Percentiles rank a stretch among this genome's conserved stretches.
These are phyloP conservation scores for Laguncularia racemosa DNA, from an alignment of 345 rosid genomes.

Conservation along the genomic window DNA sequence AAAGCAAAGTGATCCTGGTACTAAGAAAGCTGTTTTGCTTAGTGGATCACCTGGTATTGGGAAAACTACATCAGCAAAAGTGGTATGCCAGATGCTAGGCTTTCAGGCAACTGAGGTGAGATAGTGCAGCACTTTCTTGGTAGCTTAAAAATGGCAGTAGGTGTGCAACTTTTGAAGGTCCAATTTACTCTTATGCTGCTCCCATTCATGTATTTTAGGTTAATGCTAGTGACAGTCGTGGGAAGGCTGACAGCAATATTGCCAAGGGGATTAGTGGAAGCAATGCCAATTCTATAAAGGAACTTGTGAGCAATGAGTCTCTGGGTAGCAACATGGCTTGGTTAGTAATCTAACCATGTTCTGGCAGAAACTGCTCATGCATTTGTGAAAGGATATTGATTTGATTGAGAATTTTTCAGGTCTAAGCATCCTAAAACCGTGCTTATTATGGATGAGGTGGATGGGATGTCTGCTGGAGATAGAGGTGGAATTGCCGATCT, in stretches of 20 bases:
- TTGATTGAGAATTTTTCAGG: constrained; percentile 30
- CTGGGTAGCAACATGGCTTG: constrained; percentile 50
- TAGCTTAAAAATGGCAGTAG: constrained; percentile 3
- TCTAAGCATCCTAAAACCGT: constrained; percentile 70
- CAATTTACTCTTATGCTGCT: background rate
- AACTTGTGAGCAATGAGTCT: constrained; percentile 86
- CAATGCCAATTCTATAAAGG: constrained; percentile 91
- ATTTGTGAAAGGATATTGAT: background rate
- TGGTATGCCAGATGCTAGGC: constrained; percentile 89
- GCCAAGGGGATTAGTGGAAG: constrained; percentile 92
- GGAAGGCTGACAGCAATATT: constrained; percentile 81
- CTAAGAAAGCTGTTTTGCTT: constrained; percentile 79
- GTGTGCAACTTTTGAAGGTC: background rate
- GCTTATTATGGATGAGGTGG: constrained; percentile 98
- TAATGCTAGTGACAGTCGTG: constrained; percentile 98
- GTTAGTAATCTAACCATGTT: constrained; percentile 22
- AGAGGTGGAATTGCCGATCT: constrained; percentile 98
- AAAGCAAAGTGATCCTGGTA: constrained; percentile 56
- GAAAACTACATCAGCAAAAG: constrained; percentile 89
- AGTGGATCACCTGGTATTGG: constrained; percentile 98
- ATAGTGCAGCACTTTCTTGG: background rate
- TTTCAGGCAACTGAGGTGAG: constrained; percentile 88
- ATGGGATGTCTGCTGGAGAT: constrained; percentile 99
- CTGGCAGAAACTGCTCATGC: background rate
- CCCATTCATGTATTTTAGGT: constrained; percentile 36